Evolutionary conservation across 1,284 basidiomycete species (phyloP), one percentile per base, ranked within the genome.

Genomic region (Entoloma clypeatum): DNA sequence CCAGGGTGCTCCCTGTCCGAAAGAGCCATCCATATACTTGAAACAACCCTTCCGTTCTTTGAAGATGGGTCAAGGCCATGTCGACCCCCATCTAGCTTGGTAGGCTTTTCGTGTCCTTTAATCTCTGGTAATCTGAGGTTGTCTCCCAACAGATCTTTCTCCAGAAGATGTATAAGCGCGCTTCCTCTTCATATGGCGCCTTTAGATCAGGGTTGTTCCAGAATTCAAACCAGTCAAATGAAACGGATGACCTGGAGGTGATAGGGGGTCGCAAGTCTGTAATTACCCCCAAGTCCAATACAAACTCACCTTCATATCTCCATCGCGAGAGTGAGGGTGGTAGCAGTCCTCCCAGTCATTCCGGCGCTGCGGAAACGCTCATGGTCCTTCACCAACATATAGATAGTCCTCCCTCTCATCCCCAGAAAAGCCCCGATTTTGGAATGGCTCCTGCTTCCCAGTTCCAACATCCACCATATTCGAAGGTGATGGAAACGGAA

Each of bases 1-100:
- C 73, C 74, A 5, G 60, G 59, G 14, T 75, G 72, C 45, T 52
- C 58, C 2, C 55, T 75, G 4, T 62, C 71, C 6, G 45, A 49
- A 10, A 58, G 63, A 41, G 71, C 74, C 1, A 52, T 74, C 30
- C 41, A 53, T 18, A 62, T 69, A 42, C 52, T 76, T n/a, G 60
- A 68, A 36, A 41, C 51, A 21, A 60, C 68, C 5, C 39, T 69
- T 21, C 47, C 58, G 1, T 62, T 75, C 39, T 75, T 65, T 41
- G 63, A 69, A 43, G 60, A 68, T 45, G 69, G 70, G 1, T 72
- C 72, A 2, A 39, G 36, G 16, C 41, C 41, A 5, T 69, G 67
- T 49, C 61, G 69, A 8, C 65, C 72, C 6, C 58, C 65, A 5
- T 53, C 59, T 5, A 69, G 66, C 8, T 40, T 68, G 55, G 74